Evolutionary conservation across 148 eudicot genomes (phyloP).

Genomic region (Amaranthus cruentus): DNA sequence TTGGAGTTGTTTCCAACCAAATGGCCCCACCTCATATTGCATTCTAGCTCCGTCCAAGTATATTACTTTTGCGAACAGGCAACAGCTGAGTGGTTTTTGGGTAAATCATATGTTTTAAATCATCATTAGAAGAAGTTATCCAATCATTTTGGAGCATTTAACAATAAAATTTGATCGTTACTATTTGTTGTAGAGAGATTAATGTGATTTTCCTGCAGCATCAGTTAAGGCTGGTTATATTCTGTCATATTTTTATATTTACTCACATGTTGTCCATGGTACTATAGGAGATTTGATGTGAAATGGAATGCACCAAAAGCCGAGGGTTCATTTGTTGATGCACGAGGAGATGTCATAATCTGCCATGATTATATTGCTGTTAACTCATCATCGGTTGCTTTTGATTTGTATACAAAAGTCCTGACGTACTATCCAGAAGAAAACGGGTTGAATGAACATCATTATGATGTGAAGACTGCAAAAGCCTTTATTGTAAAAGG

Average conservation of each 20-base stretch:
- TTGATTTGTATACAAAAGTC: constrained; percentile 73
- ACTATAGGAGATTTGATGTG: constrained; percentile 87
- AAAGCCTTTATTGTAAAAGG: constrained; percentile 70
- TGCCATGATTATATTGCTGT: constrained; percentile 72
- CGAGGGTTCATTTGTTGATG: constrained; percentile 91
- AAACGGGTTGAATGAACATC: constrained; percentile 39
- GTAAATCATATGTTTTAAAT: no score
- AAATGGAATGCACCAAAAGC: constrained; percentile 99
- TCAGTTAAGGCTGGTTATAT: constrained; percentile 3
- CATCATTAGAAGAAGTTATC: no score
- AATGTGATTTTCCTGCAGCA: not conserved
- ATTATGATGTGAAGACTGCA: constrained; percentile 35
- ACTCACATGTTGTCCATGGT: constrained; percentile 9
- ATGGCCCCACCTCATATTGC: no score
- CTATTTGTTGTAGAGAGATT: not conserved
- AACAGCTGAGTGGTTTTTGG: no score
- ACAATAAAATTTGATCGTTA: no score
- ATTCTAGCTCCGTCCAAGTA: no score
- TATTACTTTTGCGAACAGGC: no score
- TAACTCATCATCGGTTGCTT: constrained; percentile 85
- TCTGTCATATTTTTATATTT: not conserved
- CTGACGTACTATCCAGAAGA: constrained; percentile 62
- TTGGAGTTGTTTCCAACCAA: no score
- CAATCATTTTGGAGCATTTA: no score
- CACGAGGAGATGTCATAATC: constrained; percentile 98